Percentiles rank a stretch among this genome's conserved stretches.
Evolutionary conservation across 176 grass and related monocot genomes (phyloP).

Genomic region (Thalia dealbata): DNA sequence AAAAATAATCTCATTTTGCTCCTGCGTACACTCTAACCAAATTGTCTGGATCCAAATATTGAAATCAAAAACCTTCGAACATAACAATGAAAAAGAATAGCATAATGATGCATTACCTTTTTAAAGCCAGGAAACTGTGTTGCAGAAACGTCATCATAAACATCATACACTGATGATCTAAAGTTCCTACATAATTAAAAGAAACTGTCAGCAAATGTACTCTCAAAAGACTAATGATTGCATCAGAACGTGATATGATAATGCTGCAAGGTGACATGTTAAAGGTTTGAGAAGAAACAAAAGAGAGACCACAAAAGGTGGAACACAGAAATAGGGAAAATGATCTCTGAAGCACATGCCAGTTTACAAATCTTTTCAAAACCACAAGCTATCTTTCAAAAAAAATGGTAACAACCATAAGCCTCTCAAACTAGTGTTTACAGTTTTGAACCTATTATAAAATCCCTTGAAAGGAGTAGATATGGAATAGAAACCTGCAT

Average conservation of each 20-base stretch:
- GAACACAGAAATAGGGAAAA: too few species aligned
- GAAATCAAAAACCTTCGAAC: neutral
- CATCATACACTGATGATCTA: constrained; percentile 50
- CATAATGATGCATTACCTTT: constrained; percentile 25
- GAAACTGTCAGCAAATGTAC: constrained; percentile 5
- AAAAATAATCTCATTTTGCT: constrained; percentile 90
- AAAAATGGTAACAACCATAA: neutral
- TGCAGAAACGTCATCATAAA: constrained; percentile 66
- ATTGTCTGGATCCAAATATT: constrained; percentile 45
- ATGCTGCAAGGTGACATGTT: neutral
- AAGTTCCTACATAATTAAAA: constrained; percentile 42
- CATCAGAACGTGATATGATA: too few species aligned
- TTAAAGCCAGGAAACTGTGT: constrained; percentile 66
- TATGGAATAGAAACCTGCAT: neutral
- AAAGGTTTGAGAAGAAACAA: neutral
- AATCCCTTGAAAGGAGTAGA: neutral
- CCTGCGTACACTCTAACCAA: constrained; percentile 78
- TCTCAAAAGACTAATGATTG: neutral
- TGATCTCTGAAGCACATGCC: too few species aligned
- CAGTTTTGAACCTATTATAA: neutral
- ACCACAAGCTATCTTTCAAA: too few species aligned
- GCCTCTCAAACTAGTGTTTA: neutral
- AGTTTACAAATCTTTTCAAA: neutral
- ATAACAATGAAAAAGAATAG: neutral
- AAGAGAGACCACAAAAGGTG: neutral